phyloP scores from a whole-genome alignment of 2,329 filamentous ascomycete genomes.

The Aspergillus sp. region DNA sequence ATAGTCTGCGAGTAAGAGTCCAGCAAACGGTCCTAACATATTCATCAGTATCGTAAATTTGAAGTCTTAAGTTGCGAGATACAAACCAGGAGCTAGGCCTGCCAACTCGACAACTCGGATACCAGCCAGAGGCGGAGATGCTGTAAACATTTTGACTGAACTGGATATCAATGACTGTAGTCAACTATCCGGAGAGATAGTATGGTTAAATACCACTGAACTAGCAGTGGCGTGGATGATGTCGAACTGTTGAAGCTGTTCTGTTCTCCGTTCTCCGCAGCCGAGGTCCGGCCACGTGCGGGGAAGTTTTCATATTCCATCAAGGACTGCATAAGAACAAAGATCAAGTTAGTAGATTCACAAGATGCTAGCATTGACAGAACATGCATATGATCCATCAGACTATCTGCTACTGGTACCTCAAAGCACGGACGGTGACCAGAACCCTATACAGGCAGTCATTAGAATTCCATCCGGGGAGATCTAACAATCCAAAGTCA shows the following conservation, averaged over 20 bases:
- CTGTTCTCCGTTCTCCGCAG: slow-evolving; percentile 5
- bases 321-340: not conserved
- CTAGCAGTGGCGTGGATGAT: too few relatives aligned
- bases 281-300: slow-evolving; percentile 20
- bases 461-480: too few relatives aligned
- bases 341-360: not conserved
- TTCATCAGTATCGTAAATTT: slow-evolving; percentile 3
- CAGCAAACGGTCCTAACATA: slow-evolving; percentile 71
- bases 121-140: slow-evolving; percentile 54
- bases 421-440: too few relatives aligned
- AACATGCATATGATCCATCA: not conserved
- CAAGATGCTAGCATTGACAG: not conserved
- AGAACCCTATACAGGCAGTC: too few relatives aligned
- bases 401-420: too few relatives aligned
- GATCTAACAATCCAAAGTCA: too few relatives aligned
- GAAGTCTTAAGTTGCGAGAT: not conserved
- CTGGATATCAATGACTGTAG: too few relatives aligned
- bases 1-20: slow-evolving; percentile 82
- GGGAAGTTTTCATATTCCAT: slow-evolving; percentile 4
- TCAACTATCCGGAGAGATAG: not conserved
- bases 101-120: slow-evolving; percentile 63
- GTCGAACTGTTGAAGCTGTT: too few relatives aligned
- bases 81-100: slow-evolving; percentile 59
- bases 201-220: not conserved
- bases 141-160: slow-evolving; percentile 13